Conservation (phyloP, 352 stramenopile species). For the Globisporangium barbulae region DNA sequence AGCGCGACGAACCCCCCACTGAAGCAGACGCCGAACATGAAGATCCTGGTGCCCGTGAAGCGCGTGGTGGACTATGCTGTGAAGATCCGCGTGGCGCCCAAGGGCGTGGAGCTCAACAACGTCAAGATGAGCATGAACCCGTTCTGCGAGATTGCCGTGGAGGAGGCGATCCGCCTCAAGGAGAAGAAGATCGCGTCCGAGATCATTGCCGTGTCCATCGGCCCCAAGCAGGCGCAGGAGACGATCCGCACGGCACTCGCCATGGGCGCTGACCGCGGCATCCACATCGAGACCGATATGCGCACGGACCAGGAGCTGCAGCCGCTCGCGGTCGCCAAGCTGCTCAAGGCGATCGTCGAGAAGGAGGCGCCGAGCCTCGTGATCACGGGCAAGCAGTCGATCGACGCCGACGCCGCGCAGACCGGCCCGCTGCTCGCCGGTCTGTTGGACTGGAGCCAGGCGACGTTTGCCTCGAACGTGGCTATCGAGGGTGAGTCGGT, state of each 20-base stretch:
- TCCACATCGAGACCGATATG: slow-evolving; percentile 97
- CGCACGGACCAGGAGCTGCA: slow-evolving; percentile 97
- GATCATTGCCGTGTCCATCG: slow-evolving; percentile 96
- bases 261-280: slow-evolving; percentile 94
- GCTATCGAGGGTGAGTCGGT: slow-evolving; percentile 54
- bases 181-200: slow-evolving; percentile 95
- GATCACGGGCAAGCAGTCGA: slow-evolving; percentile 97
- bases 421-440: slow-evolving; percentile 95
- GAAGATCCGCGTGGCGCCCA: slow-evolving; percentile 95
- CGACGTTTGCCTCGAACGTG: slow-evolving; percentile 96
- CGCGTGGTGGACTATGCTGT: slow-evolving; percentile 98
- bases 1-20: background rate
- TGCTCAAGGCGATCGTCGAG: slow-evolving; percentile 94
- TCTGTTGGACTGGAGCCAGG: slow-evolving; percentile 96
- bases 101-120: slow-evolving; percentile 96
- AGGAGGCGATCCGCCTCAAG: slow-evolving; percentile 98
- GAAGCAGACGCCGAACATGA: slow-evolving; percentile 30
- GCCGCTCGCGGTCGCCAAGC: slow-evolving; percentile 96
- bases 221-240: slow-evolving; percentile 96
- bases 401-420: slow-evolving; percentile 83
- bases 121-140: slow-evolving; percentile 99
- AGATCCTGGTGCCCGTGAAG: slow-evolving; percentile 97
- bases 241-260: slow-evolving; percentile 94
- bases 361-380: slow-evolving; percentile 93
- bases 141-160: slow-evolving; percentile 98